Conservation (phyloP, 2,329 filamentous ascomycete species). For the Diplodia sapinea region DNA sequence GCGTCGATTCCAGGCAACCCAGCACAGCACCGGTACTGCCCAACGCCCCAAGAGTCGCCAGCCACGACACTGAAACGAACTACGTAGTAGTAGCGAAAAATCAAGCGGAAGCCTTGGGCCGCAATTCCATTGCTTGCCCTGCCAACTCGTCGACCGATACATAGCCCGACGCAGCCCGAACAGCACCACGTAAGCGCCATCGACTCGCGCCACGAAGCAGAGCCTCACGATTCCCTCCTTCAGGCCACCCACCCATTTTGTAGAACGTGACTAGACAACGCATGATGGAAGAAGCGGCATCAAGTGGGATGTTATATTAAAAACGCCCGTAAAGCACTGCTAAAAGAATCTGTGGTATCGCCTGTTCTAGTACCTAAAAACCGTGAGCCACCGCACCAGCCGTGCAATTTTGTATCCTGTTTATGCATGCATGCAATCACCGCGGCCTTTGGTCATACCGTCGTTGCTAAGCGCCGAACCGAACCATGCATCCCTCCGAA, state of each 20-base stretch:
- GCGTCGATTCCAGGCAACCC: background rate
- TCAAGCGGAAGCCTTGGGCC: background rate
- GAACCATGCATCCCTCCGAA: background rate
- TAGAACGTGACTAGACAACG: background rate
- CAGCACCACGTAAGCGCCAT: slow-evolving; percentile 5
- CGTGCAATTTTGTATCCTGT: background rate
- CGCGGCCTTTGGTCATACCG: background rate
- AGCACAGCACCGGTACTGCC: background rate
- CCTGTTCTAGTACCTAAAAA: background rate
- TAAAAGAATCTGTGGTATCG: slow-evolving; percentile 8
- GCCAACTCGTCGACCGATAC: background rate
- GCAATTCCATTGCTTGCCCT: background rate
- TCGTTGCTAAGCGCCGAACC: background rate
- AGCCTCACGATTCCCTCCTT: slow-evolving; percentile 4
- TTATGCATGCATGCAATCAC: background rate
- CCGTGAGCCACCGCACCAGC: background rate
- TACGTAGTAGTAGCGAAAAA: background rate
- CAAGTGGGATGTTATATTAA: background rate
- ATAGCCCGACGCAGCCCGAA: background rate
- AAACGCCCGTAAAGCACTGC: background rate
- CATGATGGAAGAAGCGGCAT: background rate
- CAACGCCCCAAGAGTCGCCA: background rate
- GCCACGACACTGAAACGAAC: background rate
- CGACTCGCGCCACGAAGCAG: slow-evolving; percentile 11
- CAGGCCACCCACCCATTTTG: background rate